These are phyloP conservation scores for Boletus coccyginus DNA, from an alignment of 768 basidiomycete species.

Conservation along the genomic window DNA sequence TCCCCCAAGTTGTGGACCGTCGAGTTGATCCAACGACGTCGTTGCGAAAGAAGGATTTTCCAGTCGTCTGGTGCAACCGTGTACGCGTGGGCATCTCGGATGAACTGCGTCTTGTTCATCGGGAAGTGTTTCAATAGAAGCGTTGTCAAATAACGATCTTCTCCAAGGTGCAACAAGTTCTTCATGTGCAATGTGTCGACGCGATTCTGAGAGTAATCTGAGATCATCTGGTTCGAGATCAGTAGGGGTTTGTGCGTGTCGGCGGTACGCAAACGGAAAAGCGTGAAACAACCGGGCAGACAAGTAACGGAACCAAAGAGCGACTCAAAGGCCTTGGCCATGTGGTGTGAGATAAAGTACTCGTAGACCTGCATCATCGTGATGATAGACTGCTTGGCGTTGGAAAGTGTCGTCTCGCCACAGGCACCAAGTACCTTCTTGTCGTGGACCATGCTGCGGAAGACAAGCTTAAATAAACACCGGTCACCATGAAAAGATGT, in stretches of 20 bases:
- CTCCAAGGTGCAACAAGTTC: constrained; percentile 95
- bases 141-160: constrained; percentile 98
- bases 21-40: constrained; percentile 99
- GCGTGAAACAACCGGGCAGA: constrained; percentile 97
- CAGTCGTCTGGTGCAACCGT: constrained; percentile 97
- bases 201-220: constrained; percentile 93
- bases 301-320: constrained; percentile 98
- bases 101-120: constrained; percentile 90
- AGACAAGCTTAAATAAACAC: neutral
- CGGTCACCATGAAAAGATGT: neutral
- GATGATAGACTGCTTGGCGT: constrained; percentile 91
- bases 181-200: constrained; percentile 99
- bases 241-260: constrained; percentile 95
- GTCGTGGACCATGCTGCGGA: constrained; percentile 89
- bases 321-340: constrained; percentile 97
- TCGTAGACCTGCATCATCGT: constrained; percentile 99
- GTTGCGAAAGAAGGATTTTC: constrained; percentile 90
- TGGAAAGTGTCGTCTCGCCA: constrained; percentile 91
- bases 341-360: constrained; percentile 98
- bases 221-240: constrained; percentile 85
- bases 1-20: constrained; percentile 97
- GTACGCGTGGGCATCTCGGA: constrained; percentile 89
- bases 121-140: constrained; percentile 96
- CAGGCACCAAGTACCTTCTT: constrained; percentile 92
- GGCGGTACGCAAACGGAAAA: constrained; percentile 91